Evolutionary conservation across 2,329 filamentous ascomycete genomes (phyloP), one percentile per base, ranked within the genome.

Genomic region (Xylariaceae sp.): DNA sequence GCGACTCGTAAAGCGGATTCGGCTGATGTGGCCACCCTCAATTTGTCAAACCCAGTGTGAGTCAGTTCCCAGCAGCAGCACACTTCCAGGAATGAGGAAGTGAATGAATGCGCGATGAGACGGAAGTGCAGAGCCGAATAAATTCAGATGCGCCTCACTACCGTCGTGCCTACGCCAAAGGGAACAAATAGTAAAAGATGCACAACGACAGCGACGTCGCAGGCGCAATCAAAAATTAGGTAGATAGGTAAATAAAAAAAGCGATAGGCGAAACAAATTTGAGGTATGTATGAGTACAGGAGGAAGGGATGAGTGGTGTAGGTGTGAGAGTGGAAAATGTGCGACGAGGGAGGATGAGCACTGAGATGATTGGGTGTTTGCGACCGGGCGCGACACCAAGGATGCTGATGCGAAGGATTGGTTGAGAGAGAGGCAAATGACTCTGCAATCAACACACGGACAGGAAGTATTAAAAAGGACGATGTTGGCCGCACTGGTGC

Each of bases 1-100:
- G 44, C 44, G 47, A 53, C 42, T 49, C 49, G 47, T 48, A 52
- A 52, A 59, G 54, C 51, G 46, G 53, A 49, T 46, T 47, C 47
- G 46, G 59, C 49, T 64, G 61, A 64, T 64, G 61, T 64, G 61
- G 61, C 61, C 55, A 57, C 59, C 48, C 56, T 59, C 59, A 51
- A 55, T 55, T 55, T 55, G 53, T 54, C 53, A 52, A 61, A 63
- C 59, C 55, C 52, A 57, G 55, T 60, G 57, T 59, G 61, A 64
- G 59, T 64, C 61, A 63, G 59, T 58, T 40, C 52, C 47, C 54
- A 49, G 51, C 46, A 51, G 44, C 44, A 51, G 49, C 47, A 40
- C 19, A 23, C 12, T 39, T n/a, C 3, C n/a, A n/a, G 37, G 45
- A 44, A 40, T 33, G 43, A 37, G 41, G 22, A 33, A 43, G 32